These are phyloP conservation scores for Boletus subcaerulescens DNA, from an alignment of 768 basidiomycete species.

Conservation along the genomic window DNA sequence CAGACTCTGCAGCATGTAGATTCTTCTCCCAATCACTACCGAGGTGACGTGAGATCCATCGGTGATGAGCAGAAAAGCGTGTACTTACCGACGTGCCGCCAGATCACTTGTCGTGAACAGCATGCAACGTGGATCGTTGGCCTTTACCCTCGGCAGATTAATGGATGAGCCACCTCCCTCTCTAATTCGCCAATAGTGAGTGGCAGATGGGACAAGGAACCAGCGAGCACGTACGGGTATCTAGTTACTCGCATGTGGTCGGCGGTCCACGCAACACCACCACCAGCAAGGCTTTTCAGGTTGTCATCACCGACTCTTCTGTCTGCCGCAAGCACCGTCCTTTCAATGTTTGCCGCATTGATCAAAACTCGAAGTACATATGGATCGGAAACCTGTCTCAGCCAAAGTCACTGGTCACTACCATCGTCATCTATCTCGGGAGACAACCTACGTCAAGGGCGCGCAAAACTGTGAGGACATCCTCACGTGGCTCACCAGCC, in stretches of 20 bases:
- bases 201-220: not conserved
- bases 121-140: slow-evolving; percentile 40
- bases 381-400: slow-evolving; percentile 64
- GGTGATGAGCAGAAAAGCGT: not conserved
- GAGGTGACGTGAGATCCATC: not conserved
- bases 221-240: slow-evolving; percentile 49
- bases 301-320: slow-evolving; percentile 63
- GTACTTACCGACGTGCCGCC: slow-evolving; percentile 45
- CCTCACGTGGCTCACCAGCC: slow-evolving; percentile 61
- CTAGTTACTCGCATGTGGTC: slow-evolving; percentile 63
- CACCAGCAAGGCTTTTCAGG: slow-evolving; percentile 40
- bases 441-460: slow-evolving; percentile 63
- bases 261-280: slow-evolving; percentile 61
- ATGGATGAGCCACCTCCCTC: slow-evolving; percentile 66
- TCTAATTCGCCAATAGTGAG: slow-evolving; percentile 32
- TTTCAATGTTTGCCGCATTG: slow-evolving; percentile 71
- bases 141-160: slow-evolving; percentile 30
- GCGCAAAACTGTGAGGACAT: slow-evolving; percentile 73
- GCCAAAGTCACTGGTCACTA: not conserved
- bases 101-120: slow-evolving; percentile 54
- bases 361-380: slow-evolving; percentile 80
- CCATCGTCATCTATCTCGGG: not conserved
- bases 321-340: slow-evolving; percentile 56
- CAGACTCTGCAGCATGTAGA: slow-evolving; percentile 37
- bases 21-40: slow-evolving; percentile 48